A percentile compares a stretch with the other conserved stretches of the same genome.
Evolutionary conservation across 768 basidiomycete genomes (phyloP).

Genomic region (Trametes elegans): DNA sequence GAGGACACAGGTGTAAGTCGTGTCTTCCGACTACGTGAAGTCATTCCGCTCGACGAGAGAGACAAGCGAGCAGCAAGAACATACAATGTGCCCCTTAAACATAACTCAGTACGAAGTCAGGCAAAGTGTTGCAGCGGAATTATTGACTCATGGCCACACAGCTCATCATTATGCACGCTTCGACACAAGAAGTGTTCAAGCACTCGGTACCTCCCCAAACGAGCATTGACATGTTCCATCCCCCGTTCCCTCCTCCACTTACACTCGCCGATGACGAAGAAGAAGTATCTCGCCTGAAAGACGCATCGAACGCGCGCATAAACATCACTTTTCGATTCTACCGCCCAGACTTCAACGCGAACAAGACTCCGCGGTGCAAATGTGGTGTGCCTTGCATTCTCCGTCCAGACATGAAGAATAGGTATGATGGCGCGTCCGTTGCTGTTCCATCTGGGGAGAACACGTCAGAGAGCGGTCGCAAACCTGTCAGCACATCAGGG

Average conservation of each 20-base stretch:
- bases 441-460: not conserved
- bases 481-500: not conserved
- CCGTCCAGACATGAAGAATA: constrained; percentile 77
- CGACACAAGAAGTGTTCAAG: constrained; percentile 80
- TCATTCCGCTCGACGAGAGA: constrained; percentile 62
- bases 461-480: not conserved
- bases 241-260: constrained; percentile 34
- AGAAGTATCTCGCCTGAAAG: constrained; percentile 17
- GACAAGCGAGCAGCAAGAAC: constrained; percentile 61
- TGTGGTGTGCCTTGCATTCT: constrained; percentile 71
- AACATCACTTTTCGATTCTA: constrained; percentile 89
- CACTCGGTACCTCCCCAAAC: constrained; percentile 74
- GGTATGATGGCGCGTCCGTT: constrained; percentile 30
- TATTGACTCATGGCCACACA: constrained; percentile 27
- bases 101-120: constrained; percentile 63
- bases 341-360: constrained; percentile 73
- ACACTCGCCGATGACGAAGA: constrained; percentile 6
- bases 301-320: constrained; percentile 67
- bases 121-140: not conserved
- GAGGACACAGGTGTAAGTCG: constrained; percentile 55
- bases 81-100: constrained; percentile 71
- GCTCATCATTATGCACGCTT: constrained; percentile 87
- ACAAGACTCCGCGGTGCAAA: constrained; percentile 66
- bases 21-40: constrained; percentile 73
- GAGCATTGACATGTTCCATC: constrained; percentile 69